These are phyloP conservation scores for Crithidia fasciculata DNA, from an alignment of 208 protist species.

Conservation along the genomic window DNA sequence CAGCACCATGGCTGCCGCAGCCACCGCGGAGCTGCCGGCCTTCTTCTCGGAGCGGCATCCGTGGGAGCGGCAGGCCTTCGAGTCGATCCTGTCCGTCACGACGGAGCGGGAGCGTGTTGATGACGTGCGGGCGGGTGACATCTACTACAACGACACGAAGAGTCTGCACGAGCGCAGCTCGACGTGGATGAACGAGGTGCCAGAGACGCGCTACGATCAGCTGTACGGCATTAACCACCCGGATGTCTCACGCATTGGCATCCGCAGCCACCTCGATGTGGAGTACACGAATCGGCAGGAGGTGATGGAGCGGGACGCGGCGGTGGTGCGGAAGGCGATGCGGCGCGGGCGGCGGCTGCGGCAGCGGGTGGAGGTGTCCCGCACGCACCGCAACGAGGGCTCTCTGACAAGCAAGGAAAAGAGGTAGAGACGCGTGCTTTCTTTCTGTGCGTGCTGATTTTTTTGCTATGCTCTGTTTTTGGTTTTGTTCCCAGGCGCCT, in stretches of 20 bases:
- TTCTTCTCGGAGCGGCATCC: constrained; percentile 79
- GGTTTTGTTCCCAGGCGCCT: too few relatives aligned
- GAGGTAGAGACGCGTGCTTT: background rate
- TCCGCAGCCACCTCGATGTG: constrained; percentile 79
- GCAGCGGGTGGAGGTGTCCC: constrained; percentile 66
- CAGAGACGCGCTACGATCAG: constrained; percentile 90
- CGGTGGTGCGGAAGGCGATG: constrained; percentile 72
- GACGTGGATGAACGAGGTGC: constrained; percentile 89
- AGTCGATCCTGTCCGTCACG: constrained; percentile 63
- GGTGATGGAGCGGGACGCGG: constrained; percentile 80
- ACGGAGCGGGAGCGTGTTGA: constrained; percentile 61
- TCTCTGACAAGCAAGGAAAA: constrained; percentile 32
- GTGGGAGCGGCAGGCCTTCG: constrained; percentile 79
- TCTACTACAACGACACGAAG: constrained; percentile 75
- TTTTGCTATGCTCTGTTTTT: too few relatives aligned
- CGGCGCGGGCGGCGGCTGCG: constrained; percentile 76
- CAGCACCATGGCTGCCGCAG: constrained; percentile 50
- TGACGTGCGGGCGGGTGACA: constrained; percentile 83
- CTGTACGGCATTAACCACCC: constrained; percentile 87
- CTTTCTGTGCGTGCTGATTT: too few relatives aligned
- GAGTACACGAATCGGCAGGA: constrained; percentile 86
- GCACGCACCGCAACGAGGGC: constrained; percentile 81
- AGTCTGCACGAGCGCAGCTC: constrained; percentile 78
- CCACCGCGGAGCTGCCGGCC: constrained; percentile 70
- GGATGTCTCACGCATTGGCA: constrained; percentile 86